phyloP scores from a whole-genome alignment of 331 rosid species.

The Pyracantha coccinea region DNA sequence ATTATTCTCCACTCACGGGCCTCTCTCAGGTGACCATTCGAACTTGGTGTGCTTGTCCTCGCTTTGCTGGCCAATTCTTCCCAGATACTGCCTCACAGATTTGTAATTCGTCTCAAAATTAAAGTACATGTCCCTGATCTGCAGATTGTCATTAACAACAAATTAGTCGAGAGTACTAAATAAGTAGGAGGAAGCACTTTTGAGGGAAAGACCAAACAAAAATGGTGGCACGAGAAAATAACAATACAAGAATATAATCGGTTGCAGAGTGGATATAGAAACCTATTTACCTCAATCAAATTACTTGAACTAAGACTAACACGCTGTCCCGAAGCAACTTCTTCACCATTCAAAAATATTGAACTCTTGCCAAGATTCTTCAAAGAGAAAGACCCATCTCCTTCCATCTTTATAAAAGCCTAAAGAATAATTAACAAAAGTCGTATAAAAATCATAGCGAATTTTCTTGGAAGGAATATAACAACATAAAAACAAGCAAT shows the following conservation, averaged over 20 bases:
- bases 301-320: constrained; percentile 37
- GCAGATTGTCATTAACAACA: constrained; percentile 29
- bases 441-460: not conserved
- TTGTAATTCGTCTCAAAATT: constrained; percentile 51
- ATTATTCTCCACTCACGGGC: constrained; percentile 8
- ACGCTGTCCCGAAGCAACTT: constrained; percentile 45
- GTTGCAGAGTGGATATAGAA: not conserved
- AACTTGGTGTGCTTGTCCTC: not conserved
- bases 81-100: constrained; percentile 38
- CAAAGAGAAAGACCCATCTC: constrained; percentile 56
- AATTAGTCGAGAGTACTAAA: not conserved
- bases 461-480: not conserved
- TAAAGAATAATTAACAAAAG: constrained; percentile 10
- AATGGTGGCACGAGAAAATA: not conserved
- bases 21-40: constrained; percentile 24
- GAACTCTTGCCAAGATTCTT: constrained; percentile 64
- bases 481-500: not conserved
- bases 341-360: constrained; percentile 71
- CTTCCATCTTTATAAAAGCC: constrained; percentile 80
- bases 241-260: not conserved
- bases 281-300: constrained; percentile 57
- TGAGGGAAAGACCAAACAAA: not conserved
- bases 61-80: constrained; percentile 1
- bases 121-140: constrained; percentile 63
- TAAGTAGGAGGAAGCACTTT: not conserved